Evolutionary conservation across 805 yeast species (phyloP).

Genomic region (Candida rishiriensis): DNA sequence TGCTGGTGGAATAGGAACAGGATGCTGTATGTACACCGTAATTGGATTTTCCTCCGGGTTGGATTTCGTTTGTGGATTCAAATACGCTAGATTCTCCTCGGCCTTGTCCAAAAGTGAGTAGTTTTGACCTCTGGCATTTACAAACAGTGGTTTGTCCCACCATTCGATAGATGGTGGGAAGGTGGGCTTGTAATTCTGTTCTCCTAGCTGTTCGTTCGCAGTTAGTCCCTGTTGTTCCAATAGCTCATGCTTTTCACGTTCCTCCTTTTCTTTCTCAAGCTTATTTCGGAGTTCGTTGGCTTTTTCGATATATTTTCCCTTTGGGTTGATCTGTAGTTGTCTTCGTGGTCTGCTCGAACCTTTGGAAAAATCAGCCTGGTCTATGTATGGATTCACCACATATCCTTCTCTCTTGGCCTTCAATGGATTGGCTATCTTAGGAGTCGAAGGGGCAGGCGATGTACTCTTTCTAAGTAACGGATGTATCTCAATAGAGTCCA

Average conservation of each 20-base stretch:
- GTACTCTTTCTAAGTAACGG: constrained; percentile 22
- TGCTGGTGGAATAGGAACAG: constrained; percentile 58
- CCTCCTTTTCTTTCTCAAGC: constrained; percentile 29
- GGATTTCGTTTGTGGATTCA: constrained; percentile 21
- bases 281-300: constrained; percentile 49
- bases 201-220: constrained; percentile 53
- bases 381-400: constrained; percentile 30
- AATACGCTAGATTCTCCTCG: constrained; percentile 26
- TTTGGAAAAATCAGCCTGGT: constrained; percentile 23
- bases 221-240: constrained; percentile 37
- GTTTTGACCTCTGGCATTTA: constrained; percentile 26
- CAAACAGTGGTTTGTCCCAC: constrained; percentile 72
- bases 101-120: constrained; percentile 12
- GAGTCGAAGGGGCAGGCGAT: constrained; percentile 10
- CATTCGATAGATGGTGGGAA: constrained; percentile 71
- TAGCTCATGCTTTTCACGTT: constrained; percentile 28
- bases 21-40: constrained; percentile 77
- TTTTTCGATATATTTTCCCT: constrained; percentile 58
- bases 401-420: constrained; percentile 25
- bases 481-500: constrained; percentile 26
- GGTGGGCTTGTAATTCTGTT: constrained; percentile 43
- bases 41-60: constrained; percentile 45
- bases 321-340: constrained; percentile 48
- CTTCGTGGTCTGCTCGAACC: constrained; percentile 24
- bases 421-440: constrained; percentile 20